Evolutionary conservation across 2,329 filamentous ascomycete species (phyloP).

Genomic region (Rhinocladiella similis): DNA sequence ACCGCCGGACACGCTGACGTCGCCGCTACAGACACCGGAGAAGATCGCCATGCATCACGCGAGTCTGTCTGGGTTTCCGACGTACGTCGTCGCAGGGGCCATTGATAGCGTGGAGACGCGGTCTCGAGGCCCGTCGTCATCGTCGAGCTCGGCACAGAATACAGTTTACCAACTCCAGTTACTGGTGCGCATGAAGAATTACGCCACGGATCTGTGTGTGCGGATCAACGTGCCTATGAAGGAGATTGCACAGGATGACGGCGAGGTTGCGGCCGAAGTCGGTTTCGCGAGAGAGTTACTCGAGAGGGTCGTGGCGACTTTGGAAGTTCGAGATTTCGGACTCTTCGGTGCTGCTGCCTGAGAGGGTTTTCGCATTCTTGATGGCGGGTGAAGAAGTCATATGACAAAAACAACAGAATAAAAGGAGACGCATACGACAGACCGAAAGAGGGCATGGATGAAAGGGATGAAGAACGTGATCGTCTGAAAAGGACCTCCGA

Average conservation of each 20-base stretch:
- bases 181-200: conserved; percentile 71
- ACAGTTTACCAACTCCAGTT: conserved; percentile 69
- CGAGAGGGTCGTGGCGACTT: conserved; percentile 63
- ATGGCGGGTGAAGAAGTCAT: too few relatives aligned
- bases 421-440: too few relatives aligned
- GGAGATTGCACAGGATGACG: conserved; percentile 69
- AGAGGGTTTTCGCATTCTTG: not conserved
- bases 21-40: conserved; percentile 6
- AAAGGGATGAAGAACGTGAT: too few relatives aligned
- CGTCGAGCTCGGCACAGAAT: conserved; percentile 4
- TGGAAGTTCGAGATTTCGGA: conserved; percentile 78
- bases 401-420: too few relatives aligned
- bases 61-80: conserved; percentile 21
- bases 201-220: conserved; percentile 78
- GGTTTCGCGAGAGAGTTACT: conserved; percentile 42
- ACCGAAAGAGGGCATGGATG: too few relatives aligned
- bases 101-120: conserved; percentile 21
- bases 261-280: conserved; percentile 62
- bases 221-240: conserved; percentile 87
- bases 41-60: conserved; percentile 7
- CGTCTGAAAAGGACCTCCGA: too few relatives aligned
- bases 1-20: conserved; percentile 29
- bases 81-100: conserved; percentile 22
- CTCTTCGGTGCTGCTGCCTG: conserved; percentile 57
- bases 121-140: not conserved